Conservation (phyloP, 2,329 filamentous ascomycete genomes). For the Penicillium sp. region DNA sequence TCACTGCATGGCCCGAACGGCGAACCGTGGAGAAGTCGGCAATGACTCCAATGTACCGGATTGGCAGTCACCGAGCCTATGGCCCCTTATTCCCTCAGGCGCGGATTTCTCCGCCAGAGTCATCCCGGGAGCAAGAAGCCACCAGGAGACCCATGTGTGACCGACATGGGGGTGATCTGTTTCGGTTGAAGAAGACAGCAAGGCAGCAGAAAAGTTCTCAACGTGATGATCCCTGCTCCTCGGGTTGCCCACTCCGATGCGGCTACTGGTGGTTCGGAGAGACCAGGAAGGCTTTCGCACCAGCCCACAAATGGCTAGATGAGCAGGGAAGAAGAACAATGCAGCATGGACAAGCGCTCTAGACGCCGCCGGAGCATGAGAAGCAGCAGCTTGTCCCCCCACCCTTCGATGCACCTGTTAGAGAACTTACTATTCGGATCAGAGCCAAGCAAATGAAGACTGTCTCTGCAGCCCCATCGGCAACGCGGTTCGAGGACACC, state of each 20-base stretch:
- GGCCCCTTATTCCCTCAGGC: constrained; percentile 11
- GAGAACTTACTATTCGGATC: constrained; percentile 22
- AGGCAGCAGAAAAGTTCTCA: constrained; percentile 5
- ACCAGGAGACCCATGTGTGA: constrained; percentile 19
- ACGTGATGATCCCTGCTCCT: constrained; percentile 15
- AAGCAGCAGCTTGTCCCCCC: constrained; percentile 9
- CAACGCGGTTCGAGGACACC: constrained; percentile 13
- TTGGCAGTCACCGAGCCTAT: constrained; percentile 12
- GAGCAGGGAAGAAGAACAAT: constrained; percentile 10
- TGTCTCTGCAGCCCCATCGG: constrained; percentile 13
- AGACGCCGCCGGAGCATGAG: constrained; percentile 28
- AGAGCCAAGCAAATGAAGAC: constrained; percentile 11
- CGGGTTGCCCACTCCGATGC: constrained; percentile 17
- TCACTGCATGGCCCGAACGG: constrained; percentile 33
- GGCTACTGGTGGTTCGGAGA: constrained; percentile 15
- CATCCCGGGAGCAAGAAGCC: constrained; percentile 17
- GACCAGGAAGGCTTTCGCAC: constrained; percentile 11
- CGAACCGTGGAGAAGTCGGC: constrained; percentile 19
- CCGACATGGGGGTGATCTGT: constrained; percentile 8
- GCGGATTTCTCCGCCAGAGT: constrained; percentile 14
- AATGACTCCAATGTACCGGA: constrained; percentile 11
- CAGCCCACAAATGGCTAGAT: constrained; percentile 15
- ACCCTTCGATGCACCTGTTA: constrained; percentile 17
- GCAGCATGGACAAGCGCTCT: constrained; percentile 33
- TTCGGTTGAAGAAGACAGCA: not conserved